Conservation (phyloP, 345 rosid genomes). For the Excoecaria cochinchinensis region DNA sequence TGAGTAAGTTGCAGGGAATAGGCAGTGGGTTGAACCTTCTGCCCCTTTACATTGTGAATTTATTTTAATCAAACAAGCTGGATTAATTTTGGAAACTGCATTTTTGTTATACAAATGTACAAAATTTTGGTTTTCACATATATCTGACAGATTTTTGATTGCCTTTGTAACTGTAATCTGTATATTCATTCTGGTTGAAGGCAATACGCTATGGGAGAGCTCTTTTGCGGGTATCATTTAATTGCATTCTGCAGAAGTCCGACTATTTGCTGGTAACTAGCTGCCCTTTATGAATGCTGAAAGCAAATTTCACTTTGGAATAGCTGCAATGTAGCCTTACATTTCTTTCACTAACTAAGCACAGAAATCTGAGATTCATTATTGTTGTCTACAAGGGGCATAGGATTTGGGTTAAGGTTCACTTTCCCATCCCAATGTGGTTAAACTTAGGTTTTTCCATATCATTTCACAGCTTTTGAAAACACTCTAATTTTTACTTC, state of each 20-base stretch:
- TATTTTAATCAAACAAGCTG: slow-evolving; percentile 2
- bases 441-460: background rate
- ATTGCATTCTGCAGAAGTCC: slow-evolving; percentile 48
- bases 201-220: slow-evolving; percentile 70
- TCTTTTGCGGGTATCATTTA: slow-evolving; percentile 65
- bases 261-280: slow-evolving; percentile 70
- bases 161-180: slow-evolving; percentile 14
- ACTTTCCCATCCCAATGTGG: background rate
- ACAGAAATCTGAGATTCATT: background rate
- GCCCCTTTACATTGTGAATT: slow-evolving; percentile 2
- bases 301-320: slow-evolving; percentile 5
- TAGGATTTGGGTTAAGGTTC: background rate
- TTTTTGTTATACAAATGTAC: background rate
- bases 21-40: background rate
- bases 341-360: background rate
- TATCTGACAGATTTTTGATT: background rate
- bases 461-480: background rate
- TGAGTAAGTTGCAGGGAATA: background rate
- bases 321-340: background rate
- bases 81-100: background rate
- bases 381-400: background rate
- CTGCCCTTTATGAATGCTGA: slow-evolving; percentile 3
- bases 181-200: slow-evolving; percentile 42
- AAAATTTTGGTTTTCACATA: slow-evolving; percentile 1
- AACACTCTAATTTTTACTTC: background rate